Evolutionary conservation across 495 filamentous ascomycete species (phyloP).

Genomic region (Glarea lozoyensis): DNA sequence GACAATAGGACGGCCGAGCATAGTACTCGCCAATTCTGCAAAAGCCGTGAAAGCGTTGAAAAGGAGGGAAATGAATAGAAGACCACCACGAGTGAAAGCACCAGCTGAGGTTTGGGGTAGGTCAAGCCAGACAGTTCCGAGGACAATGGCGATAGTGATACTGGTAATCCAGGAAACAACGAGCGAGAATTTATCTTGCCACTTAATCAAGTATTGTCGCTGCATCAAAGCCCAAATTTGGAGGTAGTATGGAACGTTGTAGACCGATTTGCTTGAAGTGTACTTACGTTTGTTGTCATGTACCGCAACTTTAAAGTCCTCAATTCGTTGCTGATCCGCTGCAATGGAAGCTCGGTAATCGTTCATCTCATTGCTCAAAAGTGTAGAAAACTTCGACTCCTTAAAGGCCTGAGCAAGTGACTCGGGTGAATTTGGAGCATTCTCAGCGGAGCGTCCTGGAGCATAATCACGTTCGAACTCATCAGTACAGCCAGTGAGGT

Average conservation of each 20-base stretch:
- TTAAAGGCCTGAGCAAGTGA: constrained; percentile 60
- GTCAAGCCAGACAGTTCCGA: constrained; percentile 73
- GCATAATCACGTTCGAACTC: constrained; percentile 73
- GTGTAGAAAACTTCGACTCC: constrained; percentile 45
- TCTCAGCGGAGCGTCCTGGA: constrained; percentile 44
- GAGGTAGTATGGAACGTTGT: constrained; percentile 68
- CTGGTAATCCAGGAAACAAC: constrained; percentile 67
- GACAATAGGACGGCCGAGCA: constrained; percentile 61
- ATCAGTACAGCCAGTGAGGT: constrained; percentile 76
- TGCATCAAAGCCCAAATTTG: constrained; percentile 80
- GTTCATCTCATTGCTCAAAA: constrained; percentile 57
- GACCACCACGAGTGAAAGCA: constrained; percentile 46
- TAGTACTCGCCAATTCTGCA: constrained; percentile 64
- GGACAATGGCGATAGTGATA: constrained; percentile 65
- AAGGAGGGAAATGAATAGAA: constrained; percentile 63
- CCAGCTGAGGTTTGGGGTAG: constrained; percentile 51
- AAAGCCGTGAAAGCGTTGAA: constrained; percentile 77
- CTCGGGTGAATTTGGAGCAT: constrained; percentile 59
- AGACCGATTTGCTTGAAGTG: constrained; percentile 58
- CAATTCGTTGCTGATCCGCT: constrained; percentile 53
- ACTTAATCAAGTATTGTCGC: constrained; percentile 74
- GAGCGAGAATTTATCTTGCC: constrained; percentile 74
- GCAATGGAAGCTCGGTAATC: constrained; percentile 51
- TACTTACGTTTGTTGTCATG: constrained; percentile 66
- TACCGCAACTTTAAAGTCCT: constrained; percentile 72